phyloP scores from a whole-genome alignment of 1,284 basidiomycete species.

The Ustilago bromivora region DNA sequence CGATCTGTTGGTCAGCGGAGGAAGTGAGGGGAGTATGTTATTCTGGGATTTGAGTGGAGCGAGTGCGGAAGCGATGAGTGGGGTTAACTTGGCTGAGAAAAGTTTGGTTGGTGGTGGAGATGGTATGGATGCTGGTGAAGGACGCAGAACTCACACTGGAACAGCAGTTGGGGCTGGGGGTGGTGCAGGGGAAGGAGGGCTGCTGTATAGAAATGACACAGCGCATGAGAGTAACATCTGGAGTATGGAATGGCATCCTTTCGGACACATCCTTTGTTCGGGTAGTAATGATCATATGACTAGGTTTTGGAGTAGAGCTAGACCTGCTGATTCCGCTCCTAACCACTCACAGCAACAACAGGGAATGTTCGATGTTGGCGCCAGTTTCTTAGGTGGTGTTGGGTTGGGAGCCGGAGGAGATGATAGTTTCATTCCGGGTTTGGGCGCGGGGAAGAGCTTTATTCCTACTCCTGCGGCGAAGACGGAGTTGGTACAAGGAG shows the following conservation, averaged over 20 bases:
- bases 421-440: constrained; percentile 45
- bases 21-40: constrained; percentile 89
- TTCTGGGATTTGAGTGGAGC: constrained; percentile 82
- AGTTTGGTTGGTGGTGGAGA: constrained; percentile 33
- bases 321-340: constrained; percentile 74
- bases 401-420: constrained; percentile 12
- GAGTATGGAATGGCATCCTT: constrained; percentile 93
- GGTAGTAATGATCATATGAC: constrained; percentile 98
- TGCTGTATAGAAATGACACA: constrained; percentile 84
- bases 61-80: constrained; percentile 16
- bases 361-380: constrained; percentile 1
- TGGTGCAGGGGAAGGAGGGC: constrained; percentile 62
- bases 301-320: constrained; percentile 92
- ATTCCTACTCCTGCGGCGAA: constrained; percentile 12
- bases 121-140: constrained; percentile 40
- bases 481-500: neutral
- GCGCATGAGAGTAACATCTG: constrained; percentile 98
- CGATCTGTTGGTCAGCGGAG: constrained; percentile 86
- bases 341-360: neutral
- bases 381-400: constrained; percentile 6
- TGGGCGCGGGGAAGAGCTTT: constrained; percentile 21
- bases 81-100: constrained; percentile 16
- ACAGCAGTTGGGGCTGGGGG: constrained; percentile 28
- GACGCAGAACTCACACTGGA: constrained; percentile 5
- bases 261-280: constrained; percentile 91